Evolutionary conservation across 1,139 yeast species (phyloP).

Genomic region (Pichia sp.): DNA sequence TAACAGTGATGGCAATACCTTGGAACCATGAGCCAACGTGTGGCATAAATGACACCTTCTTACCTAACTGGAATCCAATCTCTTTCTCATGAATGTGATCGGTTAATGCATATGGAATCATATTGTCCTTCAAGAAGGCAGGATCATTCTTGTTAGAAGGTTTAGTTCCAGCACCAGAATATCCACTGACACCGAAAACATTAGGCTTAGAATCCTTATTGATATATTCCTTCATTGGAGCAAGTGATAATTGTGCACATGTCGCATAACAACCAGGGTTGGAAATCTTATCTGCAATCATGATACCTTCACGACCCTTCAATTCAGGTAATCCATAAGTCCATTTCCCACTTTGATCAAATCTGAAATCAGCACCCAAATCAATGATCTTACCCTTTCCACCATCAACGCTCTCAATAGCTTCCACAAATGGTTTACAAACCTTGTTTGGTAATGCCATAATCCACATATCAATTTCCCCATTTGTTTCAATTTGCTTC

Average conservation of each 20-base stretch:
- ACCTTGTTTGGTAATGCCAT: conserved; percentile 99
- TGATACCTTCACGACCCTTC: conserved; percentile 56
- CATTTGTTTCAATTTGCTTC: conserved; percentile 62
- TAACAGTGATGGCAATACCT: conserved; percentile 89
- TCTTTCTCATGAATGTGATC: conserved; percentile 96
- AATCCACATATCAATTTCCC: conserved; percentile 92
- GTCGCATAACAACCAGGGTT: conserved; percentile 99
- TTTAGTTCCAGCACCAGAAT: conserved; percentile 98
- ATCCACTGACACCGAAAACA: conserved; percentile 93
- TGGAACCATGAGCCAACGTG: conserved; percentile 99
- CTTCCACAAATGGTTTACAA: conserved; percentile 93
- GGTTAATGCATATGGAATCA: conserved; percentile 92
- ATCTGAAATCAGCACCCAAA: conserved; percentile 92
- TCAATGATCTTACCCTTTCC: conserved; percentile 82
- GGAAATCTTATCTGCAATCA: conserved; percentile 74
- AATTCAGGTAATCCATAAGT: conserved; percentile 87
- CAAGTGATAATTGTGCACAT: conserved; percentile 89
- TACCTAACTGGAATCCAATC: conserved; percentile 72
- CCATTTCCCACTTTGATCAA: conserved; percentile 86
- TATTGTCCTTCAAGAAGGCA: conserved; percentile 62
- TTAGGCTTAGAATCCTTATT: conserved; percentile 58
- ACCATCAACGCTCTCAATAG: conserved; percentile 61
- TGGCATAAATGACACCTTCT: conserved; percentile 82
- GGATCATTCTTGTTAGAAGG: conserved; percentile 95
- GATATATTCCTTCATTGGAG: conserved; percentile 61